Percentiles rank a stretch among this genome's conserved stretches.
These are phyloP conservation scores for Rhodotorula diobovata DNA, from an alignment of 768 basidiomycete species.

Conservation along the genomic window DNA sequence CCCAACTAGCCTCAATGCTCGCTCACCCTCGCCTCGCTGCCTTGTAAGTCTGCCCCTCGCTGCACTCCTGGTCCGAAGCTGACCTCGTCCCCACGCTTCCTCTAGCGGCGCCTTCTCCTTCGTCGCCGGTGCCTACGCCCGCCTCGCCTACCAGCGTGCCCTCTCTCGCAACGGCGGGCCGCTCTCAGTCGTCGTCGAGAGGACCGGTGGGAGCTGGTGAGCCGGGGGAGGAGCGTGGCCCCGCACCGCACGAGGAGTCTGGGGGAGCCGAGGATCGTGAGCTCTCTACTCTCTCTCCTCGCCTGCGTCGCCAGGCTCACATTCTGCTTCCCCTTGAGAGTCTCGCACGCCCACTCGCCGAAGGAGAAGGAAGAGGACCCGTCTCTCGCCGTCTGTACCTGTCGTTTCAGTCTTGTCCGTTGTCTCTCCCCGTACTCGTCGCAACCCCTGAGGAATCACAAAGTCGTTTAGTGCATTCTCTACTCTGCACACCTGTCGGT, in stretches of 20 bases:
- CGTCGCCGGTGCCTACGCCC: not conserved
- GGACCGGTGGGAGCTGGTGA: conserved; percentile 15
- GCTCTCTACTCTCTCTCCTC: too few relatives aligned
- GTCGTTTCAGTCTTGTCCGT: not conserved
- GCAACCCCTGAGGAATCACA: not conserved
- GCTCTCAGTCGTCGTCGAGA: not conserved
- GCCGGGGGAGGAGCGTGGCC: too few relatives aligned
- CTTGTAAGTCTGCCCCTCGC: conserved; percentile 13
- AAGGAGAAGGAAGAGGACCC: too few relatives aligned
- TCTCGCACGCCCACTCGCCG: too few relatives aligned
- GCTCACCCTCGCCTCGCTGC: conserved; percentile 14
- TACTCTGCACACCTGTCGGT: not conserved
- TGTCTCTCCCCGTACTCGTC: not conserved
- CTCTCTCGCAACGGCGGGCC: not conserved
- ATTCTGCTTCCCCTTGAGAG: too few relatives aligned
- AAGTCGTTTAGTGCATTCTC: not conserved
- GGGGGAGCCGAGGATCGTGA: too few relatives aligned
- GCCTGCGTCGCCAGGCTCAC: too few relatives aligned
- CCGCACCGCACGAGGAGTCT: too few relatives aligned
- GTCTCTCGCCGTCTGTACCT: too few relatives aligned
- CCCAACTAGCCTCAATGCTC: not conserved
- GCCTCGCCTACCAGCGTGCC: conserved; percentile 2
- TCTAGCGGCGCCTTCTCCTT: conserved; percentile 12
- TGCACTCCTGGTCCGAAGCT: not conserved
- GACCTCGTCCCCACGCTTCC: not conserved